A percentile compares a stretch with the other conserved stretches of the same genome.
Conservation (phyloP, 1,284 basidiomycete species). For the Microbotryum lychnidis-dioicae region DNA sequence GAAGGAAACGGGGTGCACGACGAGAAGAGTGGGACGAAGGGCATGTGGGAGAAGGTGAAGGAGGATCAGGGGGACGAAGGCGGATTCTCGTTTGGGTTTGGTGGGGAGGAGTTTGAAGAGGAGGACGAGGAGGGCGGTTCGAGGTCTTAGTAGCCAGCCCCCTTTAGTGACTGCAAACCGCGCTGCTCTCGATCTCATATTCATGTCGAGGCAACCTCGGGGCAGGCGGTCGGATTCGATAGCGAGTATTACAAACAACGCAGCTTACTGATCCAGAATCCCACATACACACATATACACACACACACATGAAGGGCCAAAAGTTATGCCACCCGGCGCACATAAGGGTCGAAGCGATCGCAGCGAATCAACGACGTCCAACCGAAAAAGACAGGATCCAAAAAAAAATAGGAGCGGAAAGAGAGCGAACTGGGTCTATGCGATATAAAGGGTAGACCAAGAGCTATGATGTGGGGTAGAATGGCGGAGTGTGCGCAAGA, state of each 20-base stretch:
- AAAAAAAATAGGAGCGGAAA: background rate
- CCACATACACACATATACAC: no score
- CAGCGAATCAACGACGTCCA: background rate
- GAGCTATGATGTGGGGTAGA: background rate
- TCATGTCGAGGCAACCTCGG: no score
- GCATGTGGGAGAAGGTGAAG: conserved; percentile 5
- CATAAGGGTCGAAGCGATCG: background rate
- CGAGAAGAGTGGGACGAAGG: background rate
- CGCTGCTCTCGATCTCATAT: no score
- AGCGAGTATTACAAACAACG: background rate
- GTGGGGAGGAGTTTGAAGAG: background rate
- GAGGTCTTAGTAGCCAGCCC: background rate
- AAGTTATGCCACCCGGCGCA: no score
- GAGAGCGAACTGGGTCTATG: background rate
- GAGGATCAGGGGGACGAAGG: background rate
- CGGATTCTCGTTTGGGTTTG: conserved; percentile 12
- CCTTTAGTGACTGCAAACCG: no score
- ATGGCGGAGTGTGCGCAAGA: background rate
- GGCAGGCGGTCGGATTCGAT: background rate
- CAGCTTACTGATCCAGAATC: background rate
- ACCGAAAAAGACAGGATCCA: background rate
- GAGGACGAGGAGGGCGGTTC: background rate
- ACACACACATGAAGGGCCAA: background rate
- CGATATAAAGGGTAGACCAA: background rate
- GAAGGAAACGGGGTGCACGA: background rate